Evolutionary conservation across 139 green algal genomes (phyloP), one percentile per base, ranked within the genome.

Genomic region (Ostreobium quekettii): DNA sequence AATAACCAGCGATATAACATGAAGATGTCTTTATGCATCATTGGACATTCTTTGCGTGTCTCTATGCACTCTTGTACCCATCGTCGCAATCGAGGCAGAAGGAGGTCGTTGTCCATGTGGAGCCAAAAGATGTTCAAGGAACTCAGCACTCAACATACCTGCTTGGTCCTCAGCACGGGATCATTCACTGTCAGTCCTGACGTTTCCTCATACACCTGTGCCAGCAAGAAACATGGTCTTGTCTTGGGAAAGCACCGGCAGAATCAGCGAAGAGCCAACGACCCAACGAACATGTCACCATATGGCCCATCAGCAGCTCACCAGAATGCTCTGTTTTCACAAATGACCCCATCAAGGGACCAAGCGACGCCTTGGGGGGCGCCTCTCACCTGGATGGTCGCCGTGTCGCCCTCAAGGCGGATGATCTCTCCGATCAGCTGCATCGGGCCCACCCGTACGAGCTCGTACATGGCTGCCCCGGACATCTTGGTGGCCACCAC

Each of bases 341-440:
- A 53, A 15, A 33, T 26, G 28, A 11, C 7, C 7, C 31, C 31
- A 15, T n/a, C n/a, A 11, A 61, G 48, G 59, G 35, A 67, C 29
- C 48, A 4, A 59, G 26, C 66, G 48, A 47, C 42, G 66, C 33
- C n/a, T 24, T 36, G 1, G n/a, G 48, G 2, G n/a, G n/a, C n/a
- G n/a, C n/a, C n/a, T 53, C 66, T 35, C 31, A 90, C 87, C 85
- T 98, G 93, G 62, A 99, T 97, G 32, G 94, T 99, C 2, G 94
- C 94, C 28, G 78, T 96, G 73, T 97, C 89, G 8, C 84, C 87
- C 77, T 99, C 94, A 37, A 99, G 79, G 31, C 94, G 87, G 80
- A 99, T 99, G 76, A 99, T 97, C 75, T 99, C 94, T 31, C 94
- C 94, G 70, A 99, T 99, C 47, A 99, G 85, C 31, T 90, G 83